Evolutionary conservation across 306 rosid genomes (phyloP).

Genomic region (Pterocarpus macrocarpus): DNA sequence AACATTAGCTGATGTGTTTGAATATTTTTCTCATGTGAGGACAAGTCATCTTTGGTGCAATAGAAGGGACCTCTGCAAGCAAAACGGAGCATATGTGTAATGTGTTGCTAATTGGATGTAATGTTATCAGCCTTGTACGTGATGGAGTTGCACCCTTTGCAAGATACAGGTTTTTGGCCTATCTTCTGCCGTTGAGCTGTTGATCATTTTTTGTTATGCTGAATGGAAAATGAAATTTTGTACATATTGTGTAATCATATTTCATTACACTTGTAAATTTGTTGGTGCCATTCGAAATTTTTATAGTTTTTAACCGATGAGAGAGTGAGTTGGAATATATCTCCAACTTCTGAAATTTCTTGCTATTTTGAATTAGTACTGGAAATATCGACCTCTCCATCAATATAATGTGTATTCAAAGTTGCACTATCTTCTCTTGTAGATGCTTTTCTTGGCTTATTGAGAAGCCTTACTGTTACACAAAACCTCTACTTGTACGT

Average conservation of each 20-base stretch:
- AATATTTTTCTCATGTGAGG: no score
- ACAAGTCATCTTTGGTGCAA: no score
- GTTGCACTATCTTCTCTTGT: constrained; percentile 20
- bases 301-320: background rate
- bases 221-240: constrained; percentile 16
- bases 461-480: constrained; percentile 28
- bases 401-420: constrained; percentile 22
- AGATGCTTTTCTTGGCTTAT: constrained; percentile 37
- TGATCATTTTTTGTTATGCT: background rate
- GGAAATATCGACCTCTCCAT: constrained; percentile 5
- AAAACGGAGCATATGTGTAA: no score
- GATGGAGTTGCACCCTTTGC: no score
- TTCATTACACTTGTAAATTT: constrained; percentile 17
- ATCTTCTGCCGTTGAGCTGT: no score
- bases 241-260: background rate
- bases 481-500: constrained; percentile 30
- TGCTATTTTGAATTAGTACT: background rate
- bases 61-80: no score
- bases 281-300: constrained; percentile 26
- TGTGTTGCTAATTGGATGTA: no score
- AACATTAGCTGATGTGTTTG: no score
- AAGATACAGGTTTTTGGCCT: no score
- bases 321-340: constrained; percentile 8
- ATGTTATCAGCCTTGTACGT: no score
- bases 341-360: constrained; percentile 12